Evolutionary conservation across 331 rosid species (phyloP), one percentile per base, ranked within the genome.

Genomic region (Malus hybrid): DNA sequence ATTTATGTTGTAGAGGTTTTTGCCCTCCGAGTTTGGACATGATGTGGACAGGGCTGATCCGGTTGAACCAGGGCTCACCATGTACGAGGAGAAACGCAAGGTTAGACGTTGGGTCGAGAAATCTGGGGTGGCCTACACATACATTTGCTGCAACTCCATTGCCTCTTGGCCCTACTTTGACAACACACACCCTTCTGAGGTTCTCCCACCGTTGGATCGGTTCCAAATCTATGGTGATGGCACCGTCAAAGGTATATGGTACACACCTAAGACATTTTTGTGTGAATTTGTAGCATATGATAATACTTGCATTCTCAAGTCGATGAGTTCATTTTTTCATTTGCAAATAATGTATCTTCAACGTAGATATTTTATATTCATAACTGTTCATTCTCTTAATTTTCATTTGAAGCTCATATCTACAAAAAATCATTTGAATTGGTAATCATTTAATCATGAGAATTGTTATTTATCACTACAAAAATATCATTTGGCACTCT

Each of bases 1-100:
- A 33, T 31, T 11, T 34, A 2, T 48, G 10, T 16, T 31, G 73
- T 83, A 92, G 97, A 90, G 97, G 66, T 90, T 88, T 81, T 48
- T 90, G 76, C 92, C 97, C 10, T 90, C 97, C 0, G 97, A 92
- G 74, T 92, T 92, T 73, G 97, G 96, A 64, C 96, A 92, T n/a
- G 97, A 92, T 11, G 93, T 92, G 69, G 93, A 92, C 29, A 80
- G 93, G 29, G 90, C 97, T 5, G 83, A 86, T 55, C 97, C 97
- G 14, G 97, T 90, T 50, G 97, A 92, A 67, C 97, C 97, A 7
- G 97, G 97, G 6, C 76, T 86, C 5, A 28, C 31, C 1, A 88
- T 92, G 97, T 92, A 92, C 77, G 11, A 54, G 10, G 81, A 79
- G 48, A 92, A 92, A 69, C 88, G 93, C 22, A 22, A 52, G 20